A percentile compares a stretch with the other conserved stretches of the same genome.
phyloP scores from a whole-genome alignment of 2,329 filamentous ascomycete genomes.

The Diaporthe ilicicola region DNA sequence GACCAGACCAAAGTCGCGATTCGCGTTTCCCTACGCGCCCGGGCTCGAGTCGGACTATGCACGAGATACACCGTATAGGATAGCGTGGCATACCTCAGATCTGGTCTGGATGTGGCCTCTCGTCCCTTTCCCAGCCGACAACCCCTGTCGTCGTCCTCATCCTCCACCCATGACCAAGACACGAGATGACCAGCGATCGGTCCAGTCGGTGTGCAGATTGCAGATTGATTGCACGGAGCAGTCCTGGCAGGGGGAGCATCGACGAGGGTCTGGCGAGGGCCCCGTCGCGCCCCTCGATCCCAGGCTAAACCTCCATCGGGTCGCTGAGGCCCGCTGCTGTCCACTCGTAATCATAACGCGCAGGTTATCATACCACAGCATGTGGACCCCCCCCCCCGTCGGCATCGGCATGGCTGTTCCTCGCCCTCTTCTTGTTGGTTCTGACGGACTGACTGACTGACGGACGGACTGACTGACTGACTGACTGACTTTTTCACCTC shows the following conservation, averaged over 20 bases:
- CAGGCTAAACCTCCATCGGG: slow-evolving; percentile 28
- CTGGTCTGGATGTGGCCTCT: neutral
- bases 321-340: slow-evolving; percentile 28
- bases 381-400: slow-evolving; percentile 6
- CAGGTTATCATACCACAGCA: slow-evolving; percentile 21
- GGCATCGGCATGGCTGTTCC: slow-evolving; percentile 3
- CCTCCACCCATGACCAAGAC: neutral
- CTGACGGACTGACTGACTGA: too few species aligned
- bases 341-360: slow-evolving; percentile 32
- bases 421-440: neutral
- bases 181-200: neutral
- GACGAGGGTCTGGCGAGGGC: slow-evolving; percentile 1
- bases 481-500: neutral
- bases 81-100: neutral
- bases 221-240: slow-evolving; percentile 12
- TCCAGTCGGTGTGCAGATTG: slow-evolving; percentile 27
- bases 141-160: slow-evolving; percentile 4
- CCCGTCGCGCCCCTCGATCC: slow-evolving; percentile 9
- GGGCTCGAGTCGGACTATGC: neutral
- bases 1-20: slow-evolving; percentile 10
- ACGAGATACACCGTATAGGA: neutral
- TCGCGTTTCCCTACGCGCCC: slow-evolving; percentile 14
- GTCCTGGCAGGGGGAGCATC: neutral
- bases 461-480: too few species aligned
- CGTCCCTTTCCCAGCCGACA: neutral